phyloP scores from a whole-genome alignment of 2,329 filamentous ascomycete species.

The Pseudogymnoascus sp. region DNA sequence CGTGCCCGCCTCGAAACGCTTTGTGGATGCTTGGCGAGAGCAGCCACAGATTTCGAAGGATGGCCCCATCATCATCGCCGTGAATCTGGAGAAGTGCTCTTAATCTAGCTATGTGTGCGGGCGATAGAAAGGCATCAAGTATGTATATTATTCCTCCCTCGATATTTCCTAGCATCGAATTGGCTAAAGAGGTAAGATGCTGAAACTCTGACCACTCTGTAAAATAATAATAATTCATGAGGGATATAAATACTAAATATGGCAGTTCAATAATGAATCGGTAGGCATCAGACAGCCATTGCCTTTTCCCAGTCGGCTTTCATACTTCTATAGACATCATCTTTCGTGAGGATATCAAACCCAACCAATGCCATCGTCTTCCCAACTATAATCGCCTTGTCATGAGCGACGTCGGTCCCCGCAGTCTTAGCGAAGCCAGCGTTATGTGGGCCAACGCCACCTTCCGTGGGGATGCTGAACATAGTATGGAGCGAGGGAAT shows the following conservation, averaged over 20 bases:
- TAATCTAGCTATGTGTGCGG: background rate
- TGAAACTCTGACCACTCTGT: too few relatives aligned
- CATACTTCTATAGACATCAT: constrained; percentile 34
- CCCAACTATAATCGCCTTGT: constrained; percentile 37
- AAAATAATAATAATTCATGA: background rate
- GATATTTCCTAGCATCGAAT: too few relatives aligned
- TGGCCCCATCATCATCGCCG: background rate
- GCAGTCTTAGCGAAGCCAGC: constrained; percentile 43
- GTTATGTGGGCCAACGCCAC: constrained; percentile 42
- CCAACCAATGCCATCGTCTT: constrained; percentile 42
- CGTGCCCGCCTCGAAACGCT: background rate
- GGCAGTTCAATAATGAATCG: background rate
- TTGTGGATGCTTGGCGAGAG: background rate
- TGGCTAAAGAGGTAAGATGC: too few relatives aligned
- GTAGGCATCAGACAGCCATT: background rate
- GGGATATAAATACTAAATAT: background rate
- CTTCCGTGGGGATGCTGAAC: constrained; percentile 42
- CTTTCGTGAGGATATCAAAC: constrained; percentile 37
- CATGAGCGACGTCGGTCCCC: constrained; percentile 39
- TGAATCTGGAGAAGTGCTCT: background rate
- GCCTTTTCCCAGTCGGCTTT: constrained; percentile 32
- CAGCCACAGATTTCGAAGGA: background rate
- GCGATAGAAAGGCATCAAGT: background rate
- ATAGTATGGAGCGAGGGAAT: constrained; percentile 46
- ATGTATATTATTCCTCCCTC: too few relatives aligned